Base-by-base conservation (phyloP, 2,329 filamentous ascomycete genomes). In the Capronia americana region DNA sequence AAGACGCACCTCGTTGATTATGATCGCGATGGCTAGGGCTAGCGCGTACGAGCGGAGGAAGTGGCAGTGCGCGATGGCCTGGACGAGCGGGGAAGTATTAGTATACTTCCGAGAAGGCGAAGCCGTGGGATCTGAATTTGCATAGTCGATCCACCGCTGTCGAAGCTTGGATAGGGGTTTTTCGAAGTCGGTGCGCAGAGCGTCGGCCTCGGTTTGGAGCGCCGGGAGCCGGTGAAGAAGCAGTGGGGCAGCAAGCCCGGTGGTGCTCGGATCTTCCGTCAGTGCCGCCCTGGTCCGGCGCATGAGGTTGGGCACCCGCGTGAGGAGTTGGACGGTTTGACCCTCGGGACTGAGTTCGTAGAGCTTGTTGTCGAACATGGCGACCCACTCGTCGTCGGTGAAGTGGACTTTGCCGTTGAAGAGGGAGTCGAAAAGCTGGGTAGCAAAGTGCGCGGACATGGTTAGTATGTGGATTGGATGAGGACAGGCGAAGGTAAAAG, bases 41-140 rank as follows among this genome's bases (percentile, higher is more conserved):
- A 79, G 63, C 1, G 72, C 74, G 64, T 79, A 77, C 14, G 73
- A 72, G 23, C 78, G 76, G 24, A 77, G 73, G 60, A 73, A 73
- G 61, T 77, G 74, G 3, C 75, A 74, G 57, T 74, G 72, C 10
- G 70, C 28, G 32, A 66, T 57, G 55, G 32, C 72, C 11, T 32
- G 46, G 30, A 23, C 8, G 20, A 53, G 20, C n/a, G 30, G 6
- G 11, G 34, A 6, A n/a, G n/a, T n/a, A n/a, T n/a, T n/a, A n/a
- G n/a, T 30, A 30, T 30, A 30, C 1, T 8, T 30, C 28, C 28
- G 28, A 30, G 28, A 1, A 30, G 28, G 24, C 34, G 11, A 10
- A n/a, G 24, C 6, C 30, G 17, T 32, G 17, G 23, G 44, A 63
- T 24, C 69, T 57, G 2, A 60, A 17, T 41, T 46, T 10, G 20